A percentile compares a stretch with the other conserved stretches of the same genome.
These are phyloP conservation scores for Fraxinus anomala DNA, from an alignment of 257 asterid species.

Conservation along the genomic window DNA sequence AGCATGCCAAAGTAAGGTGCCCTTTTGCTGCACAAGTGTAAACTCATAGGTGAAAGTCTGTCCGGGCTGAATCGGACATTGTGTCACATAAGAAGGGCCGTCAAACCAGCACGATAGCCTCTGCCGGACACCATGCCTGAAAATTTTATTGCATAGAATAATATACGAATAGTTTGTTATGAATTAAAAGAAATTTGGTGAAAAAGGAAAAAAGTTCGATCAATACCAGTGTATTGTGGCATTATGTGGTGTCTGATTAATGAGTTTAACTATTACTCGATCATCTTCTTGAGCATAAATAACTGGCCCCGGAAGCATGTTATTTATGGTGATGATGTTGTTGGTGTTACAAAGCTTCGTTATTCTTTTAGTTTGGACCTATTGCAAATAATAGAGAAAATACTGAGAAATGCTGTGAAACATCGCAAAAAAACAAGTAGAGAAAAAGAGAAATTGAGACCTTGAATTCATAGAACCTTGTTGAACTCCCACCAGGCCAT, in stretches of 20 bases:
- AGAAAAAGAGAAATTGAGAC: constrained; percentile 21
- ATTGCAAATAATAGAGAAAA: not conserved
- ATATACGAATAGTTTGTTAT: not conserved
- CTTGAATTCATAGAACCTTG: constrained; percentile 58
- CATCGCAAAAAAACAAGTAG: not conserved
- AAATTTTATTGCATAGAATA: not conserved
- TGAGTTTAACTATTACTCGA: constrained; percentile 43
- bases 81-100: constrained; percentile 69
- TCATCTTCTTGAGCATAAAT: constrained; percentile 68
- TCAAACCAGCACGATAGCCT: constrained; percentile 64
- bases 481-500: constrained; percentile 50
- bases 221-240: constrained; percentile 64
- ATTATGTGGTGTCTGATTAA: constrained; percentile 52
- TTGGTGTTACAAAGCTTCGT: constrained; percentile 50
- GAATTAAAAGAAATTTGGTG: not conserved
- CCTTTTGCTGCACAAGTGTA: constrained; percentile 58
- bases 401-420: not conserved
- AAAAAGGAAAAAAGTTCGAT: not conserved
- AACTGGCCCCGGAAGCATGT: constrained; percentile 61
- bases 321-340: constrained; percentile 51
- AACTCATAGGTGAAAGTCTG: constrained; percentile 58
- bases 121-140: constrained; percentile 74
- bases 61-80: constrained; percentile 66
- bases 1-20: constrained; percentile 73
- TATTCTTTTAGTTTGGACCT: constrained; percentile 56